Evolutionary conservation across 768 basidiomycete genomes (phyloP), one percentile per base, ranked within the genome.

Genomic region (Hortiboletus campestris): DNA sequence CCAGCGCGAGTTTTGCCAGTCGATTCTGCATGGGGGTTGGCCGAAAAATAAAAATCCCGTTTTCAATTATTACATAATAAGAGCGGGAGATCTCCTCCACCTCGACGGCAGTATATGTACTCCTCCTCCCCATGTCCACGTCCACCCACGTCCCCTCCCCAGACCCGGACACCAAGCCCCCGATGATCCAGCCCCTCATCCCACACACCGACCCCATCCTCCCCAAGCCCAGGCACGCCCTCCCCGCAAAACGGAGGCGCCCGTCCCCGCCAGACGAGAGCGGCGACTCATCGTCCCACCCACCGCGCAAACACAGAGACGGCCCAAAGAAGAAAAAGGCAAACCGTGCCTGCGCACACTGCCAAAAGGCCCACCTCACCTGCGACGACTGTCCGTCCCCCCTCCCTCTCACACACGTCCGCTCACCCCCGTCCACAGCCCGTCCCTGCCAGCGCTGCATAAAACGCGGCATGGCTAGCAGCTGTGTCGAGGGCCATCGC

Each of bases 331-430:
- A 94, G 83, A 95, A 94, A 81, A 94, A 95, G 73, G 93, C 94
- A 0, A 91, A 83, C 64, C 84, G 94, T 45, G 96, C 96, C 46
- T 98, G 96, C 69, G 88, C 91, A 59, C 91, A 93, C 63, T 98
- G 96, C 72, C 95, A 98, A 74, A 96, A 94, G 72, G 94, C 94
- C 3, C 96, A 98, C 73, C 77, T 98, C 62, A 98, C 96, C n/a
- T 98, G 96, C 71, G 95, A 98, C 71, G 96, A 98, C 67, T 85
- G 96, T 97, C 67, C 70, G 91, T 83, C 46, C 54, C 52, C 50
- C 16, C 54, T 53, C 51, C 16, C 49, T 13, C 53, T 46, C 25
- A 9, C 38, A 40, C 16, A n/a, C 46, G 5, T 38, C 22, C 9
- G 7, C 60, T 63, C 65, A 69, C 55, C 49, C 39, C 31, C 7